These are phyloP conservation scores for Rhodotorula sp. DNA, from an alignment of 1,284 basidiomycete species.

Conservation along the genomic window DNA sequence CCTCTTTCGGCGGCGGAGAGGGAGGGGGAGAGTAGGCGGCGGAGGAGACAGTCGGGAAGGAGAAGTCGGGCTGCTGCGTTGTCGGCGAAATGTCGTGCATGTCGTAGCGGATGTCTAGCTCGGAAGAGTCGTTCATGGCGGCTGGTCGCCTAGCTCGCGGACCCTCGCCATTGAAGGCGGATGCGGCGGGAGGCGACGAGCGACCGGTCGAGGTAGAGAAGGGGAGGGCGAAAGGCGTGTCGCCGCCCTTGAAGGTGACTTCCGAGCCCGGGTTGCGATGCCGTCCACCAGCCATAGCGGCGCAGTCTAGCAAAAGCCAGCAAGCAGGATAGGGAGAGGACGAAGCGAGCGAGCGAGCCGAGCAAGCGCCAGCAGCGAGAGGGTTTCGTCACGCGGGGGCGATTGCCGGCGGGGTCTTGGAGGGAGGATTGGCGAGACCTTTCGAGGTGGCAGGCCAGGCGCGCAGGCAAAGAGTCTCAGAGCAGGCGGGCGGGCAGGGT, in stretches of 20 bases:
- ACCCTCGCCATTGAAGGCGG: not conserved
- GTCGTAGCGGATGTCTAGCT: constrained; percentile 28
- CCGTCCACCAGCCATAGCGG: constrained; percentile 16
- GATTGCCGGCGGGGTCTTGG: no score
- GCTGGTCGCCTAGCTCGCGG: constrained; percentile 17
- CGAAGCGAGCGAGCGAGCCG: not conserved
- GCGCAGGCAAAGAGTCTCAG: not conserved
- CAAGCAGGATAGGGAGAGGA: not conserved
- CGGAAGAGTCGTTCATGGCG: not conserved
- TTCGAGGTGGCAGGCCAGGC: not conserved
- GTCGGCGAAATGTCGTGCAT: not conserved
- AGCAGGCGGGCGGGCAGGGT: not conserved
- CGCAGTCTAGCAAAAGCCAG: not conserved
- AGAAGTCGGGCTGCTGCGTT: constrained; percentile 23
- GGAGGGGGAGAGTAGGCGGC: constrained; percentile 19
- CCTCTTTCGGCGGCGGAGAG: constrained; percentile 26
- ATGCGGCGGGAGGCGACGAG: constrained; percentile 7
- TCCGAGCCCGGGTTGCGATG: constrained; percentile 19
- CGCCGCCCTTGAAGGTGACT: constrained; percentile 23
- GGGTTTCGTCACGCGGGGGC: not conserved
- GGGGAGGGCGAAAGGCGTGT: constrained; percentile 10
- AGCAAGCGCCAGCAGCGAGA: not conserved
- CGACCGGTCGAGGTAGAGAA: constrained; percentile 19
- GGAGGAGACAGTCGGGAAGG: constrained; percentile 15
- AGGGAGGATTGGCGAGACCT: not conserved